A percentile compares a stretch with the other conserved stretches of the same genome.
Conservation (phyloP, 2,329 filamentous ascomycete species). For the Fusarium pseudonygamai region DNA sequence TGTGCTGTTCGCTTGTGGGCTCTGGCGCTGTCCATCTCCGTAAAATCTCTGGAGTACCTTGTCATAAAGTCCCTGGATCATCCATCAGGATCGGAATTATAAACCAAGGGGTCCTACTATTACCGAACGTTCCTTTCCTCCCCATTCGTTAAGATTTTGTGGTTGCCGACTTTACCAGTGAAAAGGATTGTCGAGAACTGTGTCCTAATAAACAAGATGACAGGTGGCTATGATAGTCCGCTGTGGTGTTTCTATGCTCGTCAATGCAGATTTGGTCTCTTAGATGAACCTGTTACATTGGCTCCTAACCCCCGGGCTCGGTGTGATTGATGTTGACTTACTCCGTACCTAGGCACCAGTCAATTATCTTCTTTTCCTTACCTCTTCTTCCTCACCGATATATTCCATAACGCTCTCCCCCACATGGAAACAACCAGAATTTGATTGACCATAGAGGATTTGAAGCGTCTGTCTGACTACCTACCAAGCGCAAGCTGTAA, state of each 20-base stretch:
- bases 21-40: slow-evolving; percentile 31
- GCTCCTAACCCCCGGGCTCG: background rate
- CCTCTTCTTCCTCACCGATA: background rate
- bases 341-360: too few species aligned
- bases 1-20: slow-evolving; percentile 38
- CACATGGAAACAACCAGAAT: background rate
- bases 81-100: slow-evolving; percentile 11
- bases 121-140: slow-evolving; percentile 17
- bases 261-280: background rate
- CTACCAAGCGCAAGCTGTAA: background rate
- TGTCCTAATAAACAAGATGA: background rate
- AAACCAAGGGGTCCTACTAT: slow-evolving; percentile 12
- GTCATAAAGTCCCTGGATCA: slow-evolving; percentile 14
- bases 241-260: background rate
- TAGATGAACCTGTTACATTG: background rate
- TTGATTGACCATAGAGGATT: background rate
- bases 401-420: slow-evolving; percentile 6
- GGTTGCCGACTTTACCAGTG: background rate
- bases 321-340: background rate
- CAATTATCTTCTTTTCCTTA: background rate
- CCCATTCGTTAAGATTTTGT: background rate
- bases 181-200: background rate
- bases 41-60: slow-evolving; percentile 34
- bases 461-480: background rate
- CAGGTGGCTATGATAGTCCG: background rate